Percentiles rank a stretch among this genome's conserved stretches.
Conservation (phyloP, 495 filamentous ascomycete genomes). For the Hypomontagnella submonticulosa region DNA sequence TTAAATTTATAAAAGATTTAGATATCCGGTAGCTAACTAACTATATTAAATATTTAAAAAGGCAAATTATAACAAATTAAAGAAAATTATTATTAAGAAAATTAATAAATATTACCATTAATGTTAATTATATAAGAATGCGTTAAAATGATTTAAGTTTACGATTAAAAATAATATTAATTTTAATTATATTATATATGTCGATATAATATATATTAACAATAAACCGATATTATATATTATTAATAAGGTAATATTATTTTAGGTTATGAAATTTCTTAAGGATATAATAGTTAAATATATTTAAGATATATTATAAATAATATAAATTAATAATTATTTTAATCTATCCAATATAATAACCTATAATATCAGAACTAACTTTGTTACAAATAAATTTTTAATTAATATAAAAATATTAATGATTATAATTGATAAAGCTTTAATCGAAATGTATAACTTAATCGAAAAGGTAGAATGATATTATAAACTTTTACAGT, state of each 20-base stretch:
- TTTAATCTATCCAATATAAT: neutral
- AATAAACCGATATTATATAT: conserved; percentile 1
- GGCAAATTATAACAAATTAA: neutral
- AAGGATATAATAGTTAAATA: conserved; percentile 7
- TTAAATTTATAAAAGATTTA: conserved; percentile 8
- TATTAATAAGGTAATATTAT: conserved; percentile 4
- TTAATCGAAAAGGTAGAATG: neutral
- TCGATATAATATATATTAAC: conserved; percentile 6
- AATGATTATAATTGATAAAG: neutral
- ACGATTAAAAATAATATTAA: no score
- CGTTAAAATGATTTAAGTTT: conserved; percentile 3
- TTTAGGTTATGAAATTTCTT: conserved; percentile 5
- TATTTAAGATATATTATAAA: conserved; percentile 8
- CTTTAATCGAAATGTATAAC: neutral
- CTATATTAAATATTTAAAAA: neutral
- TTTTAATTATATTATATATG: conserved; percentile 2
- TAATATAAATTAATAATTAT: conserved; percentile 8
- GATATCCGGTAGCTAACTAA: no score
- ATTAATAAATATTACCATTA: conserved; percentile 11
- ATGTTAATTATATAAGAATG: conserved; percentile 1
- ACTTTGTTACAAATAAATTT: conserved; percentile 1
- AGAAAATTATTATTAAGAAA: conserved; percentile 3
- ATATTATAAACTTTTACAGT: neutral
- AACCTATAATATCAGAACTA: neutral
- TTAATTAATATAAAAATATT: neutral